Evolutionary conservation across 2,329 filamentous ascomycete genomes (phyloP).

Genomic region (Aureobasidium sp.): DNA sequence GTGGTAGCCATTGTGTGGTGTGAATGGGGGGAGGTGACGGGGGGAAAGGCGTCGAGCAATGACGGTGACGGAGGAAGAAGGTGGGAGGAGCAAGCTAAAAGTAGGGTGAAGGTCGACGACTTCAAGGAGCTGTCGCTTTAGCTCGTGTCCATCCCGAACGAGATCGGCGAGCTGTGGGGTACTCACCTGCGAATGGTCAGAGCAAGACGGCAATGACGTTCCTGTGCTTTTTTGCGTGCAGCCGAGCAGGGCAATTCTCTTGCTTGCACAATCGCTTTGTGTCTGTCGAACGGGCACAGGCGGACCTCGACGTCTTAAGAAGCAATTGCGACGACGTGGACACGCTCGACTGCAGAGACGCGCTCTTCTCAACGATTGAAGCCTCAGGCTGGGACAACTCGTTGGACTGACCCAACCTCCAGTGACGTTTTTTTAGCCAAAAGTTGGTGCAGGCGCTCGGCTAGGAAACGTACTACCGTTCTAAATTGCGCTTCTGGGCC

Average conservation of each 20-base stretch:
- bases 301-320: not conserved
- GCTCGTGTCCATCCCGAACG: not conserved
- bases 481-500: conserved; percentile 6
- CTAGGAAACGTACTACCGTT: not conserved
- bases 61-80: not conserved
- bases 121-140: not conserved
- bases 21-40: not conserved
- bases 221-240: not conserved
- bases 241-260: not conserved
- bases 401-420: not conserved
- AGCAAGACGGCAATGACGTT: not conserved
- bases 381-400: conserved; percentile 1
- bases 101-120: not conserved
- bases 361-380: conserved; percentile 3
- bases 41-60: not conserved
- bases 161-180: conserved; percentile 4
- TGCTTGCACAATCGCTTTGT: not conserved
- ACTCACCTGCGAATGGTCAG: not conserved
- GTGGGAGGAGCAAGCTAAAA: conserved; percentile 5
- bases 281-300: not conserved
- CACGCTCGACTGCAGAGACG: not conserved
- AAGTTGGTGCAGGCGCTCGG: conserved; percentile 9
- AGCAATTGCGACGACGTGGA: not conserved
- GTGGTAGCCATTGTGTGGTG: conserved; percentile 27
- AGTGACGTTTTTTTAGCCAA: conserved; percentile 9